Conservation (phyloP, 2,329 filamentous ascomycete genomes). For the Arthrobotrys sphaeroides region DNA sequence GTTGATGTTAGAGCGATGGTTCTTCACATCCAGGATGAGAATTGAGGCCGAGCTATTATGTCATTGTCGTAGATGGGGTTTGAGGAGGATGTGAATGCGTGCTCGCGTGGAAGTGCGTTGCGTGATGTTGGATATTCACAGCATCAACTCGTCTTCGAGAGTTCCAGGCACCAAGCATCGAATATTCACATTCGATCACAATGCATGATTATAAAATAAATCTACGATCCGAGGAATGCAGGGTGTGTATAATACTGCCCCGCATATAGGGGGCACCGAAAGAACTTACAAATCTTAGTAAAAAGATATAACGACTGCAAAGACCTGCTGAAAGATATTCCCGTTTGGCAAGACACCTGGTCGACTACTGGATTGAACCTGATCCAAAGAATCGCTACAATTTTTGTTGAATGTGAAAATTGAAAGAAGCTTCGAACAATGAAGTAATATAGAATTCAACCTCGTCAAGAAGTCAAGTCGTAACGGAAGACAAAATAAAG, state of each 20-base stretch:
- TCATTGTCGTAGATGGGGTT: background rate
- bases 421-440: slow-evolving; percentile 15
- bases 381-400: slow-evolving; percentile 41
- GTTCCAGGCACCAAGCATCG: slow-evolving; percentile 7
- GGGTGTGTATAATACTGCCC: background rate
- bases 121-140: slow-evolving; percentile 30
- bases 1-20: slow-evolving; percentile 29
- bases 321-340: slow-evolving; percentile 30
- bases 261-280: background rate
- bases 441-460: slow-evolving; percentile 32
- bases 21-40: background rate
- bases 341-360: slow-evolving; percentile 45
- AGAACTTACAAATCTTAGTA: slow-evolving; percentile 39
- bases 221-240: background rate
- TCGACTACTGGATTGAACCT: slow-evolving; percentile 34
- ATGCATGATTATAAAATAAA: background rate
- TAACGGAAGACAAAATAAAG: slow-evolving; percentile 33
- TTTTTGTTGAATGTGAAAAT: slow-evolving; percentile 9
- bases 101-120: slow-evolving; percentile 2
- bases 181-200: background rate
- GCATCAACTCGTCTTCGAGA: slow-evolving; percentile 4
- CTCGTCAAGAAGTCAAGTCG: slow-evolving; percentile 53
- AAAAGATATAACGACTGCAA: slow-evolving; percentile 32
- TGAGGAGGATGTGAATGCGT: too few relatives aligned
- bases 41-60: background rate